phyloP scores from a whole-genome alignment of 1,284 basidiomycete genomes.

The Moniliophthora roreri region DNA sequence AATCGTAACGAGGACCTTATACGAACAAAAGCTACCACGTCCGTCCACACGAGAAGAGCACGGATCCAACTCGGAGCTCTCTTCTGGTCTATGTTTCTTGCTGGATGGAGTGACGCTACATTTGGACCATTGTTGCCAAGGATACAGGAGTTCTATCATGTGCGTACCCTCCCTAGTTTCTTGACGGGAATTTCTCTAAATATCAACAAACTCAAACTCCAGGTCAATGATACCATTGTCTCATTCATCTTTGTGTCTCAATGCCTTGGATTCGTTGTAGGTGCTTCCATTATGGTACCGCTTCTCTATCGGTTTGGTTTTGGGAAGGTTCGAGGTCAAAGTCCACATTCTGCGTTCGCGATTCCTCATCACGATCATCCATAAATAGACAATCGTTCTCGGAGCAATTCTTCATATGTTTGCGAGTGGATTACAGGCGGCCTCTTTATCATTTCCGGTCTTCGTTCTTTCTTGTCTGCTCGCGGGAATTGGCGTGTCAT shows the following conservation, averaged over 20 bases:
- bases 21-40: too few species aligned
- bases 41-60: background rate
- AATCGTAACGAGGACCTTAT: too few species aligned
- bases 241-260: conserved; percentile 42
- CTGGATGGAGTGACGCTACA: conserved; percentile 44
- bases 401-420: conserved; percentile 24
- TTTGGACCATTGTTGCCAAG: conserved; percentile 40
- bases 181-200: background rate
- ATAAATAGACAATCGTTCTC: too few species aligned
- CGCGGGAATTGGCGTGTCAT: conserved; percentile 59
- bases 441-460: conserved; percentile 66
- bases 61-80: conserved; percentile 29
- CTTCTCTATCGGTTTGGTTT: conserved; percentile 44
- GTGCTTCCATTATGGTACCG: conserved; percentile 38
- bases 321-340: conserved; percentile 37
- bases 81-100: conserved; percentile 32
- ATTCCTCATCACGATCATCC: background rate
- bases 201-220: conserved; percentile 12
- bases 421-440: conserved; percentile 36
- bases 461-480: conserved; percentile 61
- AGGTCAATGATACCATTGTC: conserved; percentile 39
- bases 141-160: conserved; percentile 39
- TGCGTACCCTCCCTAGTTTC: conserved; percentile 17
- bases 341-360: background rate
- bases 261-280: conserved; percentile 38